phyloP scores from a whole-genome alignment of 441 rosid species.

The Gossypium lobatum region DNA sequence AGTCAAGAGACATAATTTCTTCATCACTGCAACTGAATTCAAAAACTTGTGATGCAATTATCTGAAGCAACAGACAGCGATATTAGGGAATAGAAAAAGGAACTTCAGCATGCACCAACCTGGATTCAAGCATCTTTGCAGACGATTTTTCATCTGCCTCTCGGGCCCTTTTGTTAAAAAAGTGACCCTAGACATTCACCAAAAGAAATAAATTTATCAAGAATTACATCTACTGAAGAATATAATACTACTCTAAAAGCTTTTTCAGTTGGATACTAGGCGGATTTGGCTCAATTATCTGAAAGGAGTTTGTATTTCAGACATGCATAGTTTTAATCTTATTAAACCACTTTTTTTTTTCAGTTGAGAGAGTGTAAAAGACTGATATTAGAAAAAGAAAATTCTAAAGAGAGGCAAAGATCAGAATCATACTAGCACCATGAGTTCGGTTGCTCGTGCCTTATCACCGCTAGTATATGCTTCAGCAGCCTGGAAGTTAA shows the following conservation, averaged over 20 bases:
- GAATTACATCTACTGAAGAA: neutral
- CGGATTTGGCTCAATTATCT: neutral
- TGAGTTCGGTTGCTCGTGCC: slow-evolving; percentile 43
- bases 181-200: slow-evolving; percentile 42
- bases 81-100: slow-evolving; percentile 11
- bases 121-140: slow-evolving; percentile 41
- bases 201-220: neutral
- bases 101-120: slow-evolving; percentile 30
- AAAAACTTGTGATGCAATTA: slow-evolving; percentile 14
- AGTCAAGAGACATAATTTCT: slow-evolving; percentile 33
- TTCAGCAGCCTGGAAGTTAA: slow-evolving; percentile 47
- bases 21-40: slow-evolving; percentile 30
- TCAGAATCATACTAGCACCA: slow-evolving; percentile 33
- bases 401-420: neutral
- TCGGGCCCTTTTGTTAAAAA: slow-evolving; percentile 41
- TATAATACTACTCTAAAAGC: neutral
- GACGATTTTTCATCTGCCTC: slow-evolving; percentile 50
- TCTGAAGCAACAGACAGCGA: slow-evolving; percentile 14
- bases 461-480: slow-evolving; percentile 46
- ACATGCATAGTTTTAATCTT: neutral
- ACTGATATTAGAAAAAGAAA: neutral
- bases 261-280: neutral
- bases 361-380: neutral
- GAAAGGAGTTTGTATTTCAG: neutral
- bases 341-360: neutral